A percentile compares a stretch with the other conserved stretches of the same genome.
phyloP scores from a whole-genome alignment of 768 basidiomycete genomes.

The Calocybe cyanea region DNA sequence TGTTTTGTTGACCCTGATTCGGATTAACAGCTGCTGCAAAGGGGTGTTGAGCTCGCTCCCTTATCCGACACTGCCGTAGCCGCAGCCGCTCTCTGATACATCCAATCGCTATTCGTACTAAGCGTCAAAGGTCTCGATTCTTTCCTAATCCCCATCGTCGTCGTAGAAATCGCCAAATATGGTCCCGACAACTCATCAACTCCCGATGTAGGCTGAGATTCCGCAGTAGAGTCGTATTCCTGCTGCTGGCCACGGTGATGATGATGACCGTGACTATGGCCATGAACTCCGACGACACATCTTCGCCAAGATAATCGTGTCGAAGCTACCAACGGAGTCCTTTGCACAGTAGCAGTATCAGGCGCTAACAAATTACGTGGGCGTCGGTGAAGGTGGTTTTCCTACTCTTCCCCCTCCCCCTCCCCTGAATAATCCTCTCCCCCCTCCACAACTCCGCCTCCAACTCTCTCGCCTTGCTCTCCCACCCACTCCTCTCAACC shows the following conservation, averaged over 20 bases:
- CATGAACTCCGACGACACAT: too few species aligned
- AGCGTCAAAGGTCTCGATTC: conserved; percentile 25
- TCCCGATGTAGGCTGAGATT: conserved; percentile 37
- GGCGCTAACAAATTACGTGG: conserved; percentile 23
- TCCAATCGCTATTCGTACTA: conserved; percentile 23
- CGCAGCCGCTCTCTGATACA: conserved; percentile 17
- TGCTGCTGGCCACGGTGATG: conserved; percentile 24
- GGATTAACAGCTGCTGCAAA: conserved; percentile 13
- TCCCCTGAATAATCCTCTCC: conserved; percentile 67
- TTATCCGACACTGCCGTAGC: too few species aligned
- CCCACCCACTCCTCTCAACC: conserved; percentile 46
- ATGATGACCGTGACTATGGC: too few species aligned
- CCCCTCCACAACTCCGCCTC: conserved; percentile 54
- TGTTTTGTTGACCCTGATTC: conserved; percentile 18
- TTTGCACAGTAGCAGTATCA: conserved; percentile 3
- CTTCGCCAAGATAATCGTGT: conserved; percentile 11
- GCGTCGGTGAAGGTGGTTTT: too few species aligned
- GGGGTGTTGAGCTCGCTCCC: not conserved
- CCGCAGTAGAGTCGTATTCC: conserved; percentile 41
- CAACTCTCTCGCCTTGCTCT: conserved; percentile 50
- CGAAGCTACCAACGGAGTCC: conserved; percentile 12
- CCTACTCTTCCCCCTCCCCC: too few species aligned
- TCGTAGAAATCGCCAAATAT: conserved; percentile 36
- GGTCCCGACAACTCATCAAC: conserved; percentile 34
- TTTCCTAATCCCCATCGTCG: conserved; percentile 27